Base-by-base conservation (phyloP, 2,329 filamentous ascomycete species). In the Elsinoe arachidis region DNA sequence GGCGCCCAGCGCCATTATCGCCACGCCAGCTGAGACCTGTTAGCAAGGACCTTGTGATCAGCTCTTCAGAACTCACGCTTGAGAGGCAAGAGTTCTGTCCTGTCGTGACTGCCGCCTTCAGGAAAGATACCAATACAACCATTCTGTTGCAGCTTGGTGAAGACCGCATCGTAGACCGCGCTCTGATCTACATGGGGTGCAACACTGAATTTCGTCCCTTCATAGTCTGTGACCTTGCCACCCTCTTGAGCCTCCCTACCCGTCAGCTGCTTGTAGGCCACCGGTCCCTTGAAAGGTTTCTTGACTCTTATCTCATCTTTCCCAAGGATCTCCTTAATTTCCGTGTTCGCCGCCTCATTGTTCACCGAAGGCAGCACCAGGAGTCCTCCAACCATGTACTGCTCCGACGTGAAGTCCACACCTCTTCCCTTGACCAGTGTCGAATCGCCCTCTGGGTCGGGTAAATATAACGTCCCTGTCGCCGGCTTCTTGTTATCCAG, bases 121-220 rank as follows among this genome's bases (percentile, higher is more conserved):
- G 92, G 92, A 71, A 97, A 99, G 67, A 99, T 96, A 61, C 92
- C 93, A 56, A 97, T 88, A 68, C 90, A 96, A 15, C 91, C 92
- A 47, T 90, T 90, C 38, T 81, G 80, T 63, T 85, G 84, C 34
- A 99, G 79, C 30, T 90, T 84, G 62, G 85, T 82, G 72, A 96
- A 96, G 14, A 99, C 92, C 17, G 90, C 88, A 69, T 96, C 84
- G 73, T 97, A 97, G 26, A 97, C 92, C 64, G 89, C 83, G 30
- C 86, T 91, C 75, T 97, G 92, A 70, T 97, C 90, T 41, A 96
- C 90, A 67, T 96, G 90, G 2, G 92, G 92, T 2, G 92, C 90
- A 44, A 90, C 78, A 74, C 93, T 93, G 77, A 86, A 97, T 64
- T 85, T 87, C 52, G 84, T 87, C 19, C 93, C 92, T 65, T 85